Evolutionary conservation across 2,329 filamentous ascomycete species (phyloP).

Genomic region (Colletotrichum sp.): DNA sequence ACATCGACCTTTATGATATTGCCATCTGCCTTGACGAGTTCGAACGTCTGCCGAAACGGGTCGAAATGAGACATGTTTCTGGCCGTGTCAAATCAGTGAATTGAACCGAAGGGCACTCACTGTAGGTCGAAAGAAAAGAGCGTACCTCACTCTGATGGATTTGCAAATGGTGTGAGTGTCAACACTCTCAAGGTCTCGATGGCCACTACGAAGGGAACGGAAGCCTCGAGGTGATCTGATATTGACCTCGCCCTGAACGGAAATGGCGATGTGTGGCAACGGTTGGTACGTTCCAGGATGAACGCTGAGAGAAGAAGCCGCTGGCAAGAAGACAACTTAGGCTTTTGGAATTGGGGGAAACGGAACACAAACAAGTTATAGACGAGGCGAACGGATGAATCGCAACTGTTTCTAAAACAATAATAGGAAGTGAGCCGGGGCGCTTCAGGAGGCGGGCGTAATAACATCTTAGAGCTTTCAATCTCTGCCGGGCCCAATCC

Average conservation of each 20-base stretch:
- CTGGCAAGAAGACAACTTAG: not conserved
- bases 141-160: not conserved
- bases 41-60: slow-evolving; percentile 39
- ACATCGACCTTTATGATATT: slow-evolving; percentile 34
- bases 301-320: not conserved
- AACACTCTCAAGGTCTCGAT: not conserved
- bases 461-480: not conserved
- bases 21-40: slow-evolving; percentile 37
- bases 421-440: not conserved
- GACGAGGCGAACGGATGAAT: not conserved
- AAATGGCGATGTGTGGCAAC: not conserved
- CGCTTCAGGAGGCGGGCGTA: not conserved
- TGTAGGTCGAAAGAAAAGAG: not conserved
- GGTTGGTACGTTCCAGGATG: not conserved
- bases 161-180: not conserved
- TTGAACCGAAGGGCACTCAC: not conserved
- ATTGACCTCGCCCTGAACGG: not conserved
- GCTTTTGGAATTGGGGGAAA: not conserved
- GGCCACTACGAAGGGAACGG: not conserved
- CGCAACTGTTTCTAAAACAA: not conserved
- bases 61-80: slow-evolving; percentile 30
- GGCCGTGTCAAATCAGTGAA: not conserved
- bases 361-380: not conserved
- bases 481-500: not conserved
- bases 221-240: not conserved